phyloP scores from a whole-genome alignment of 2,329 filamentous ascomycete species.

The Xylaria hypoxylon region DNA sequence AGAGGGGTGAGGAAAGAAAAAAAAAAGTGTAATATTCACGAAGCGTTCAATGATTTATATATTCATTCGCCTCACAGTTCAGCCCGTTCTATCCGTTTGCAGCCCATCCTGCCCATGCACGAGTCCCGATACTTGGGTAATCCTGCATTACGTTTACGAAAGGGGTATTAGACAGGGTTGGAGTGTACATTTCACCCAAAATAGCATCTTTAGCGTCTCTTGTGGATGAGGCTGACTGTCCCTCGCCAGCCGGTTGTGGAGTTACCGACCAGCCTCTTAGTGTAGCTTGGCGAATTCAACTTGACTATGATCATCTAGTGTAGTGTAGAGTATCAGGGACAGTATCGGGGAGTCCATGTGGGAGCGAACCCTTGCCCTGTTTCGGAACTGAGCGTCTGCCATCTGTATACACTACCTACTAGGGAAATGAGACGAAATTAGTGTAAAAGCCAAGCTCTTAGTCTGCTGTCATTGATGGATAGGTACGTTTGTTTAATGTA shows the following conservation, averaged over 20 bases:
- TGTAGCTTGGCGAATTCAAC: conserved; percentile 28
- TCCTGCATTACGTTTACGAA: conserved; percentile 25
- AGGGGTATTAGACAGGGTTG: conserved; percentile 19
- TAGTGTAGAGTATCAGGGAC: too few species aligned
- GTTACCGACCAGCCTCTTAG: conserved; percentile 24
- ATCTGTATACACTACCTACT: neutral
- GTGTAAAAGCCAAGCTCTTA: conserved; percentile 19
- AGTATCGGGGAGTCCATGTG: conserved; percentile 25
- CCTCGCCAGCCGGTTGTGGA: conserved; percentile 19
- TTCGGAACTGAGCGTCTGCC: conserved; percentile 23
- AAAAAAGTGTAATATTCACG: neutral
- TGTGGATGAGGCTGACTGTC: conserved; percentile 38
- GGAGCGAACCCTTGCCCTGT: conserved; percentile 17
- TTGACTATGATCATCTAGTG: conserved; percentile 18
- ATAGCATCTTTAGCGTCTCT: conserved; percentile 30
- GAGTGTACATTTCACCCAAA: conserved; percentile 24
- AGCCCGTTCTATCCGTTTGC: conserved; percentile 8
- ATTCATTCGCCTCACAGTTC: conserved; percentile 25
- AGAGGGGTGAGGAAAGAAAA: conserved; percentile 31
- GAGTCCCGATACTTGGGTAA: conserved; percentile 4
- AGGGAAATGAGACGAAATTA: conserved; percentile 30
- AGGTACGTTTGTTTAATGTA: too few species aligned
- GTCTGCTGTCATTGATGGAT: too few species aligned
- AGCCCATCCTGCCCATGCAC: conserved; percentile 14
- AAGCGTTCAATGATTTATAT: conserved; percentile 33